Evolutionary conservation across 106 monocot species (phyloP).

Genomic region (Iris macrosiphon): DNA sequence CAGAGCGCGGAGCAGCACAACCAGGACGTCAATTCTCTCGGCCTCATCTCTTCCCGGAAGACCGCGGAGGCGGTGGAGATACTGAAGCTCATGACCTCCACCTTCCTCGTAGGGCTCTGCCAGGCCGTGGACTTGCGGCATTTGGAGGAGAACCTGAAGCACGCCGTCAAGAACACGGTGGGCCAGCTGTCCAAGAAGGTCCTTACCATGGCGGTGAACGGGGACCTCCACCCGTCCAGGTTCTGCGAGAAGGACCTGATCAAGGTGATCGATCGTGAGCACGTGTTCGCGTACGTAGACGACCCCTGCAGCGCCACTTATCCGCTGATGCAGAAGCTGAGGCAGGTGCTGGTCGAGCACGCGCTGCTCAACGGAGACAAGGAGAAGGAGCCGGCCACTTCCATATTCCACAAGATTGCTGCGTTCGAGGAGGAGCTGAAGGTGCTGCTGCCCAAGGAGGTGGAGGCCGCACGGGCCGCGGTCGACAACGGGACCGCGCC

Average conservation of each 20-base stretch:
- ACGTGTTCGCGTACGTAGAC: slow-evolving; percentile 17
- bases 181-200: background rate
- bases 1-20: slow-evolving; percentile 93
- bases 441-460: slow-evolving; percentile 38
- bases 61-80: slow-evolving; percentile 11
- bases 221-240: slow-evolving; percentile 13
- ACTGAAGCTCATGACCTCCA: slow-evolving; percentile 27
- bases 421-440: slow-evolving; percentile 42
- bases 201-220: slow-evolving; percentile 1
- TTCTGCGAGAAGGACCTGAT: slow-evolving; percentile 23
- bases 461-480: slow-evolving; percentile 30
- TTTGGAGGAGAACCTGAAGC: slow-evolving; percentile 16
- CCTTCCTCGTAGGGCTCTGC: slow-evolving; percentile 11
- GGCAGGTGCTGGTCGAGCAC: slow-evolving; percentile 24
- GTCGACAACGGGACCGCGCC: slow-evolving; percentile 26
- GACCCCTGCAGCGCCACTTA: slow-evolving; percentile 15
- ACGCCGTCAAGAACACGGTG: slow-evolving; percentile 14
- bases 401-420: slow-evolving; percentile 43
- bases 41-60: slow-evolving; percentile 34
- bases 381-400: slow-evolving; percentile 11
- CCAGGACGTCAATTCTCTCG: slow-evolving; percentile 41
- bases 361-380: too few species aligned
- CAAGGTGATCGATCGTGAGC: slow-evolving; percentile 12
- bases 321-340: slow-evolving; percentile 21
- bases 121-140: slow-evolving; percentile 15